These are phyloP conservation scores for Colletotrichum spaethianum DNA, from an alignment of 2,329 filamentous ascomycete genomes.

Conservation along the genomic window DNA sequence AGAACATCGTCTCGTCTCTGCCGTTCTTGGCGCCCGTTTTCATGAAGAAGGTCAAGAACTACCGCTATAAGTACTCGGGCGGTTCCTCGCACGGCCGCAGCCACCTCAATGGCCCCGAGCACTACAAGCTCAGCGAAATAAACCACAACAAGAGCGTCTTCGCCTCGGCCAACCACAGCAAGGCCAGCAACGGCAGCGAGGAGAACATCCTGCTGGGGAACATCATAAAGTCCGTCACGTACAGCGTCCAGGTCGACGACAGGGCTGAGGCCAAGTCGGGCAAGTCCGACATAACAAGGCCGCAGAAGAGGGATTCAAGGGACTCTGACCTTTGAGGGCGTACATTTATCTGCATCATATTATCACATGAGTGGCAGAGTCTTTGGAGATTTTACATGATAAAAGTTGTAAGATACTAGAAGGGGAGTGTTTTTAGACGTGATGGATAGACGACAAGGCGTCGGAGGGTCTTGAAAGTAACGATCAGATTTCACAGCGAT, in stretches of 20 bases:
- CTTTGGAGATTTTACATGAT: neutral
- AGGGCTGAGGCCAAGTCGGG: neutral
- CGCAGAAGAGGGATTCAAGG: conserved; percentile 20
- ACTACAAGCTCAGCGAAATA: conserved; percentile 56
- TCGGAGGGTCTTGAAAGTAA: neutral
- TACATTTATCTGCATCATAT: neutral
- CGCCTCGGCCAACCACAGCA: conserved; percentile 44
- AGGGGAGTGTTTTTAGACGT: neutral
- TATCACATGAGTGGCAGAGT: neutral
- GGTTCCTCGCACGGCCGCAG: conserved; percentile 45
- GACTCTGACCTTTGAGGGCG: conserved; percentile 2
- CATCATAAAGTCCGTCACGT: conserved; percentile 60
- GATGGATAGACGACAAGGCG: neutral
- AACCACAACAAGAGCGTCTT: conserved; percentile 51
- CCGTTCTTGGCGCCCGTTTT: conserved; percentile 62
- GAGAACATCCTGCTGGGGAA: conserved; percentile 56
- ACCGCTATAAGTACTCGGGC: conserved; percentile 55
- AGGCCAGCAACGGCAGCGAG: conserved; percentile 48
- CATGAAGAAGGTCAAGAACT: conserved; percentile 58
- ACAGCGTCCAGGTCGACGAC: conserved; percentile 56
- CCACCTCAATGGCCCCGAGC: conserved; percentile 47
- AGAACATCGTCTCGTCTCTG: conserved; percentile 64
- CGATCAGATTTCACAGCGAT: conserved; percentile 6
- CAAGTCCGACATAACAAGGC: neutral
- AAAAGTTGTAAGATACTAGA: neutral